Evolutionary conservation across 1,284 basidiomycete genomes (phyloP).

Genomic region (Ustilago xerochloae): DNA sequence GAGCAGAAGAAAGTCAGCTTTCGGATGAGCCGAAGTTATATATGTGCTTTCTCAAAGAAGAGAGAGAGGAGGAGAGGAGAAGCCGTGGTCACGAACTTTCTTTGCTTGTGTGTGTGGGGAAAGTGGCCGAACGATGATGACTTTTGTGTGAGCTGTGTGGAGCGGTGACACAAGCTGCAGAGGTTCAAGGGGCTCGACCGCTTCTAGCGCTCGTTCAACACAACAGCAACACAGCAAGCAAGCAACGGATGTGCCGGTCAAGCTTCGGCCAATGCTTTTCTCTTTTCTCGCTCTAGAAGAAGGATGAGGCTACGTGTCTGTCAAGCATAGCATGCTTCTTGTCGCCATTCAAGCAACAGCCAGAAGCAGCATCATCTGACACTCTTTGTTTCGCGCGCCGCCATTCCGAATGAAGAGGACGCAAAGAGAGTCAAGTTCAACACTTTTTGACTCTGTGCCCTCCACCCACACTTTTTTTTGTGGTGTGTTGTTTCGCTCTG

Average conservation of each 20-base stretch:
- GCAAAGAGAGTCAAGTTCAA: slow-evolving; percentile 3
- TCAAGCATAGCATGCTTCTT: not conserved
- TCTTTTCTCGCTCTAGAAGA: slow-evolving; percentile 19
- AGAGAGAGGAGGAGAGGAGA: not conserved
- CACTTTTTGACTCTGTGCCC: slow-evolving; percentile 10
- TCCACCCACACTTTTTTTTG: slow-evolving; percentile 23
- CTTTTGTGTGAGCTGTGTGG: not conserved
- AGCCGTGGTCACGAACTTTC: not conserved
- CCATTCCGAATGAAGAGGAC: slow-evolving; percentile 1
- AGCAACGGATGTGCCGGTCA: slow-evolving; percentile 21
- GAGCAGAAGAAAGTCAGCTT: not conserved
- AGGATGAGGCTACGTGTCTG: not conserved
- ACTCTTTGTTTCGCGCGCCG: slow-evolving; percentile 21
- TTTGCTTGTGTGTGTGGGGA: too few species aligned
- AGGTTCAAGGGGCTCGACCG: not conserved
- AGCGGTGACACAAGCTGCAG: not conserved
- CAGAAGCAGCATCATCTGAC: slow-evolving; percentile 45
- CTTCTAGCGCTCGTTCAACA: slow-evolving; percentile 36
- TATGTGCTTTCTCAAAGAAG: slow-evolving; percentile 1
- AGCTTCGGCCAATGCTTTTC: slow-evolving; percentile 6
- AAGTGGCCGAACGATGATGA: too few species aligned
- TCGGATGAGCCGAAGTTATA: slow-evolving; percentile 34
- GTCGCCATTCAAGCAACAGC: not conserved
- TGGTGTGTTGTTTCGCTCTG: not conserved
- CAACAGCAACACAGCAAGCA: too few species aligned